These are phyloP conservation scores for Pholiota molesta DNA, from an alignment of 768 basidiomycete genomes.

Conservation along the genomic window DNA sequence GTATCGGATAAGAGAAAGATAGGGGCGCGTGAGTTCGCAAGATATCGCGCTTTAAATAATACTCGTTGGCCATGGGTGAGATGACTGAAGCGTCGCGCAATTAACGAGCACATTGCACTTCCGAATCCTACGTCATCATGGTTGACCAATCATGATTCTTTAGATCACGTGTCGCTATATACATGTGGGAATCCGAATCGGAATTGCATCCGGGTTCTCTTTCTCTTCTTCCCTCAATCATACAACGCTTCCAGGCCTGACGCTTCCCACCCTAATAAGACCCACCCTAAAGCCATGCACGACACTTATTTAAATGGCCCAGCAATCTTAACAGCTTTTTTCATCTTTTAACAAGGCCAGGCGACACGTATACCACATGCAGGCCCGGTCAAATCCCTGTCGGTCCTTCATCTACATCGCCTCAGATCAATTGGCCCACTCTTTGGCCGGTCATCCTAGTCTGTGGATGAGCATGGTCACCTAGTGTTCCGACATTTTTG, in stretches of 20 bases:
- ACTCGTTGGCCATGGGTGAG: not conserved
- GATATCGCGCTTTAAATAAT: conserved; percentile 1
- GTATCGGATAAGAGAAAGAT: conserved; percentile 17
- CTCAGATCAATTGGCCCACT: conserved; percentile 60
- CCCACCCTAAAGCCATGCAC: conserved; percentile 49
- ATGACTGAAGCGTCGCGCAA: conserved; percentile 2
- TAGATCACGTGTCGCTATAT: no score
- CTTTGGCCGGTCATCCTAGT: conserved; percentile 63
- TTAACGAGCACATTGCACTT: not conserved
- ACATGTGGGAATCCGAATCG: not conserved
- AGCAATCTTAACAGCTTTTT: conserved; percentile 1
- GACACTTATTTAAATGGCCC: conserved; percentile 16
- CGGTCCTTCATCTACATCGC: conserved; percentile 57
- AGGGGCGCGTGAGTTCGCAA: conserved; percentile 5
- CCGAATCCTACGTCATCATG: not conserved
- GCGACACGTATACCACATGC: conserved; percentile 61
- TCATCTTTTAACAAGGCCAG: conserved; percentile 72
- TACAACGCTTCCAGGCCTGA: no score
- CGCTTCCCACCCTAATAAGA: not conserved
- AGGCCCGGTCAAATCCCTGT: conserved; percentile 41
- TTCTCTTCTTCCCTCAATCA: no score
- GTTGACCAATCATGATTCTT: no score
- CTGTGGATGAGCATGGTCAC: conserved; percentile 59
- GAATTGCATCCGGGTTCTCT: no score
- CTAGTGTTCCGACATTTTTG: conserved; percentile 54